Conservation (phyloP, 208 protist genomes). For the Tritrichomonas musculus region DNA sequence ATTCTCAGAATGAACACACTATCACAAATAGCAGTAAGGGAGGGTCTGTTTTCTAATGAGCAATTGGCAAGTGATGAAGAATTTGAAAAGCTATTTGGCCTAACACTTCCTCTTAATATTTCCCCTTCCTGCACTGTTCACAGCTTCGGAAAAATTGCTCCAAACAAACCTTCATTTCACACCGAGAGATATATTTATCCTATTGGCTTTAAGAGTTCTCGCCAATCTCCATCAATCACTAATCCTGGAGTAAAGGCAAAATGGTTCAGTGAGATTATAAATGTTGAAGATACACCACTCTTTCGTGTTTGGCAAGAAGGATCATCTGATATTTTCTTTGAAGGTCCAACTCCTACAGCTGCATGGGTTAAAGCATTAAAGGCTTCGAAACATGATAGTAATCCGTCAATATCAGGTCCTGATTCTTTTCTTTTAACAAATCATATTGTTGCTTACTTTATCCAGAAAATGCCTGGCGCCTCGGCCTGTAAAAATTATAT, state of each 20-base stretch:
- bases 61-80: too few species aligned
- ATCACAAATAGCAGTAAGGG: too few species aligned
- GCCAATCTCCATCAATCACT: background rate
- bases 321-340: too few species aligned
- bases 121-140: too few species aligned
- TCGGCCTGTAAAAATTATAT: background rate
- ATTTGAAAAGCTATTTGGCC: too few species aligned
- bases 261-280: slow-evolving; percentile 12
- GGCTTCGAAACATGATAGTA: too few species aligned
- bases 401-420: background rate
- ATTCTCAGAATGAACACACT: too few species aligned
- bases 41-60: too few species aligned
- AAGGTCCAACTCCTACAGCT: too few species aligned
- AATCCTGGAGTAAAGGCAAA: background rate
- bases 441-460: background rate
- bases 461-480: background rate
- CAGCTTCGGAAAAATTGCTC: background rate
- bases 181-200: slow-evolving; percentile 22
- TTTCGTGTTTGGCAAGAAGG: background rate
- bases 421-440: background rate
- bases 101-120: too few species aligned
- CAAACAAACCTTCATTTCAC: background rate
- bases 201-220: background rate
- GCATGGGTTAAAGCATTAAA: too few species aligned
- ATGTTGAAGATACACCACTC: background rate